Percentiles rank a stretch among this genome's conserved stretches.
Evolutionary conservation across 2,329 filamentous ascomycete species (phyloP).

Genomic region (Achaetomium macrosporum): DNA sequence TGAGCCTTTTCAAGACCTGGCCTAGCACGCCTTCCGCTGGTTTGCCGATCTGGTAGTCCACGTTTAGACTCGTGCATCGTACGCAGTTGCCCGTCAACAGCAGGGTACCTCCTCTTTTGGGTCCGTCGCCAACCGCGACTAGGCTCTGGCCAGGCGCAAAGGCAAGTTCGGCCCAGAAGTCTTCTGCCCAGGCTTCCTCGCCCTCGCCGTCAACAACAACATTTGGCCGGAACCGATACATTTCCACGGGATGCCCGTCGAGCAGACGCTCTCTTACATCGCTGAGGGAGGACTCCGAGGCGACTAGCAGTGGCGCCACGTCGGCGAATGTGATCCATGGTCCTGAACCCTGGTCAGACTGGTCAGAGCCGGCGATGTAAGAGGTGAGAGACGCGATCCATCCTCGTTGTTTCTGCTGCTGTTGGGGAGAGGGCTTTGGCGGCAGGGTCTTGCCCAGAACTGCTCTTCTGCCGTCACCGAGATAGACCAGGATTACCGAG

Average conservation of each 20-base stretch:
- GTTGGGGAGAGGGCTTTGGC: slow-evolving; percentile 19
- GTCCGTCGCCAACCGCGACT: slow-evolving; percentile 12
- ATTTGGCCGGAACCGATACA: slow-evolving; percentile 67
- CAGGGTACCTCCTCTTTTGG: slow-evolving; percentile 34
- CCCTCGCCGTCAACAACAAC: slow-evolving; percentile 58
- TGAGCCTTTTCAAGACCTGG: slow-evolving; percentile 62
- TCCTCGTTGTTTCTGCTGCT: slow-evolving; percentile 10
- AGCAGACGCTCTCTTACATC: slow-evolving; percentile 56
- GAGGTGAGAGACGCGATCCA: slow-evolving; percentile 17
- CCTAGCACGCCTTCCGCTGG: slow-evolving; percentile 51
- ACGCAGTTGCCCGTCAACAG: slow-evolving; percentile 64
- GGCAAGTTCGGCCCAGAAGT: slow-evolving; percentile 62
- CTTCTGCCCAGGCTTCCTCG: slow-evolving; percentile 55
- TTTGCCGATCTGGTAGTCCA: slow-evolving; percentile 63
- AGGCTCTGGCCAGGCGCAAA: slow-evolving; percentile 27
- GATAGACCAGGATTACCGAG: slow-evolving; percentile 54
- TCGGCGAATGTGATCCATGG: slow-evolving; percentile 65
- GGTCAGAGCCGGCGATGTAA: slow-evolving; percentile 18
- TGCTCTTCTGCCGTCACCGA: slow-evolving; percentile 53
- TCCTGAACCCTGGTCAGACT: slow-evolving; percentile 26
- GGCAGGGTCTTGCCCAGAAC: slow-evolving; percentile 55
- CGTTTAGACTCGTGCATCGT: slow-evolving; percentile 63
- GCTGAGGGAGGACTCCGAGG: slow-evolving; percentile 62
- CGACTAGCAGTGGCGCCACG: slow-evolving; percentile 67
- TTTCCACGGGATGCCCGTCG: slow-evolving; percentile 47